A percentile compares a stretch with the other conserved stretches of the same genome.
Evolutionary conservation across 257 asterid genomes (phyloP).

Genomic region (Solanum piurae): DNA sequence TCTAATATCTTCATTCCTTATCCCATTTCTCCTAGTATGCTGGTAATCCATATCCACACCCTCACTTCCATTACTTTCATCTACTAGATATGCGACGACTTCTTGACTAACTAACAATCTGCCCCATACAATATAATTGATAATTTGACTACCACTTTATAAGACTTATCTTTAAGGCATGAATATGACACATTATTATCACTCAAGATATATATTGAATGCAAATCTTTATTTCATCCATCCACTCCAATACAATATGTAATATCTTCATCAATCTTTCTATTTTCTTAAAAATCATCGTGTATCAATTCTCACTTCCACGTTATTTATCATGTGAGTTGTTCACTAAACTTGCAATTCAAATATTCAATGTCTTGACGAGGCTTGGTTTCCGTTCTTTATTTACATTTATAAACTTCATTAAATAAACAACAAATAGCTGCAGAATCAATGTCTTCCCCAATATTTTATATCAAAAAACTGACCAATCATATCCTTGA

Average conservation of each 20-base stretch:
- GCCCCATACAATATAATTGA: rapidly evolving
- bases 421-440: neutral
- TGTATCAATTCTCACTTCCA: neutral
- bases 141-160: neutral
- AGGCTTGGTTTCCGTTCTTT: neutral
- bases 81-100: neutral
- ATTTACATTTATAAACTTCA: neutral
- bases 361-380: neutral
- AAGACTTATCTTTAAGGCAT: too few species aligned
- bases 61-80: neutral
- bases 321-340: too few species aligned
- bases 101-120: too few species aligned
- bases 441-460: neutral
- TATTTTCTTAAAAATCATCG: too few species aligned
- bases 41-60: neutral
- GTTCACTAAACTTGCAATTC: neutral
- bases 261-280: too few species aligned
- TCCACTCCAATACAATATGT: too few species aligned
- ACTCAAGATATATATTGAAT: too few species aligned
- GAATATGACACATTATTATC: too few species aligned
- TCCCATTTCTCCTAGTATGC: too few species aligned
- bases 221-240: too few species aligned
- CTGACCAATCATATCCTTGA: neutral
- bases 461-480: neutral
- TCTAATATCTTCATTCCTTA: neutral